phyloP scores from a whole-genome alignment of 2,329 filamentous ascomycete species.

The Sclerotinia nivalis region DNA sequence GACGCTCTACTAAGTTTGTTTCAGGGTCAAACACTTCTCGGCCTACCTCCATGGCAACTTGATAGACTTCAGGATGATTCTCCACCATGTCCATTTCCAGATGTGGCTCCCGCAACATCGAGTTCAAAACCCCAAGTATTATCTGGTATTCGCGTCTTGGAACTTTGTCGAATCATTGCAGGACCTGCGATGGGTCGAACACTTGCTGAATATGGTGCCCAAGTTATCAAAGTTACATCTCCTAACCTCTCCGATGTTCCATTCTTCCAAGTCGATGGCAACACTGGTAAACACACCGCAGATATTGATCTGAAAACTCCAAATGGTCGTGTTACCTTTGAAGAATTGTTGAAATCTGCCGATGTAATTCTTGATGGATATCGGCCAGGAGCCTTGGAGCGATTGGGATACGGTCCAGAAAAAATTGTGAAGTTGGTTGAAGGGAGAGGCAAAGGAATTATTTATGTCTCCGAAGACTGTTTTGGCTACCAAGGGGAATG shows the following conservation, averaged over 20 bases:
- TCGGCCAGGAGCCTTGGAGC: constrained; percentile 63
- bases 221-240: constrained; percentile 71
- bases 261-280: constrained; percentile 72
- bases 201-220: constrained; percentile 73
- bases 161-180: constrained; percentile 74
- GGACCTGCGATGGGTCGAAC: constrained; percentile 71
- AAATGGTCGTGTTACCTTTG: constrained; percentile 56
- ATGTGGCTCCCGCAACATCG: constrained; percentile 35
- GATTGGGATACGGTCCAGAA: constrained; percentile 62
- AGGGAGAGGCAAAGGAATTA: constrained; percentile 59
- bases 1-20: background rate
- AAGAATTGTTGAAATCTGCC: constrained; percentile 58
- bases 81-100: constrained; percentile 46
- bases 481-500: constrained; percentile 67
- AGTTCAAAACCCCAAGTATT: constrained; percentile 41
- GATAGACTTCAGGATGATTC: constrained; percentile 48
- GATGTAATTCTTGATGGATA: constrained; percentile 72
- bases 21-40: constrained; percentile 45
- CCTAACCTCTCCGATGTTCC: constrained; percentile 68
- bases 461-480: constrained; percentile 72
- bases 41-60: constrained; percentile 50
- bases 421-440: constrained; percentile 54
- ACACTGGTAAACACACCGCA: constrained; percentile 68
- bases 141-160: constrained; percentile 68
- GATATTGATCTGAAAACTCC: constrained; percentile 62